A percentile compares a stretch with the other conserved stretches of the same genome.
Conservation (phyloP, 1,284 basidiomycete species). For the Bjerkandera adusta region DNA sequence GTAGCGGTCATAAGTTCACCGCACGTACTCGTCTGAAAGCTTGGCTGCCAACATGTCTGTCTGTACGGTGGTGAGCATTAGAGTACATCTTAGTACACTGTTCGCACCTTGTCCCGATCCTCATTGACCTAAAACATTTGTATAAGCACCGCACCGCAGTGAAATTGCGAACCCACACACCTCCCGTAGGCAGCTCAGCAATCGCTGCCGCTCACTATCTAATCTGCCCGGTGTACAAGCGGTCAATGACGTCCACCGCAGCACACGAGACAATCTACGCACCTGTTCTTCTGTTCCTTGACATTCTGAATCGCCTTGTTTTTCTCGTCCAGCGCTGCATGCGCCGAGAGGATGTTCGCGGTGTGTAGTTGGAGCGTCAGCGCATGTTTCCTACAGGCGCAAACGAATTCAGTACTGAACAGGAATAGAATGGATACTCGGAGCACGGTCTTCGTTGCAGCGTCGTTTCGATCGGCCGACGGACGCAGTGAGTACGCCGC, state of each 20-base stretch:
- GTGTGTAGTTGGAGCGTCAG: constrained; percentile 78
- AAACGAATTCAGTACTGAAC: too few species aligned
- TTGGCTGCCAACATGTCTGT: constrained; percentile 50
- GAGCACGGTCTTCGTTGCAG: too few species aligned
- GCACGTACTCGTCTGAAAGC: constrained; percentile 59
- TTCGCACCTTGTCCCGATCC: constrained; percentile 67
- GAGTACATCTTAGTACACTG: background rate
- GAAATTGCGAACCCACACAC: constrained; percentile 34
- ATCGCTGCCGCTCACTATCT: constrained; percentile 66
- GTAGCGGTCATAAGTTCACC: background rate
- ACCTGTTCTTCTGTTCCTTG: constrained; percentile 80
- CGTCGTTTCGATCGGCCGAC: too few species aligned
- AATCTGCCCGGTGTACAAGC: background rate
- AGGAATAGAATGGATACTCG: too few species aligned
- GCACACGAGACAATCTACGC: constrained; percentile 23
- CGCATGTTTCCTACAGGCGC: constrained; percentile 64
- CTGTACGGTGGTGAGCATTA: constrained; percentile 31
- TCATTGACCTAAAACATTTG: constrained; percentile 59
- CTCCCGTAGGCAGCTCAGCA: constrained; percentile 66
- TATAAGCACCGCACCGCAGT: constrained; percentile 1
- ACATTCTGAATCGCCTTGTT: constrained; percentile 74
- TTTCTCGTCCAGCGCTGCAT: constrained; percentile 72
- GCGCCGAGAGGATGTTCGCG: constrained; percentile 80
- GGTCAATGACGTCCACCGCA: background rate
- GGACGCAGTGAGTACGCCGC: too few species aligned